phyloP scores from a whole-genome alignment of 176 grass and related monocot species.

The Bromus sterilis region DNA sequence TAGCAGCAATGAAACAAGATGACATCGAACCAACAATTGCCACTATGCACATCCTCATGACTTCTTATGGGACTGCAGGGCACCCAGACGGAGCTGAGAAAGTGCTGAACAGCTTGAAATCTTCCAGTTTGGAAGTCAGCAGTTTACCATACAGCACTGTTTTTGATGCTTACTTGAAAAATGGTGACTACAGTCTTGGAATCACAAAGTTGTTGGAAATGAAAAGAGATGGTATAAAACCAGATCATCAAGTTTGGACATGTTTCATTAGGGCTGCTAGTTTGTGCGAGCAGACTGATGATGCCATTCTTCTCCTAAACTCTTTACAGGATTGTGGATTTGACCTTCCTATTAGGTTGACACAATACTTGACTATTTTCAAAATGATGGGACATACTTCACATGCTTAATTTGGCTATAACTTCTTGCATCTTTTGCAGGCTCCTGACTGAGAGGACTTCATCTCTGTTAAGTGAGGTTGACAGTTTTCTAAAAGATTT shows the following conservation, averaged over 20 bases:
- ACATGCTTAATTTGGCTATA: neutral
- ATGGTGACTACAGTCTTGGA: conserved; percentile 65
- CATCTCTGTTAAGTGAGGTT: conserved; percentile 42
- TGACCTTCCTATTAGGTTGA: conserved; percentile 83
- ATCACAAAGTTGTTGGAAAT: conserved; percentile 67
- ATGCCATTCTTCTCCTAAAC: conserved; percentile 65
- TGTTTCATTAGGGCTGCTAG: conserved; percentile 90
- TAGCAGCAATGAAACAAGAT: conserved; percentile 76
- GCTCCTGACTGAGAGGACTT: conserved; percentile 56
- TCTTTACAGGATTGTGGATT: conserved; percentile 71
- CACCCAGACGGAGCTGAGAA: conserved; percentile 76
- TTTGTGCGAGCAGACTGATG: conserved; percentile 69
- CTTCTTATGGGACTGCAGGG: conserved; percentile 71
- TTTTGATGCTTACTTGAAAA: conserved; percentile 85
- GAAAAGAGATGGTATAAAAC: conserved; percentile 71
- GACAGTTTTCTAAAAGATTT: conserved; percentile 55
- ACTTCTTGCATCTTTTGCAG: conserved; percentile 43
- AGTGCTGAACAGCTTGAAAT: conserved; percentile 77
- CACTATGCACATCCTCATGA: conserved; percentile 94
- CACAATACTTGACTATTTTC: neutral
- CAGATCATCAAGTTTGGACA: conserved; percentile 94
- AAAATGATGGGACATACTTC: conserved; percentile 8
- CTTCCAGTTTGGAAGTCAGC: conserved; percentile 50
- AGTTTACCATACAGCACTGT: conserved; percentile 87
- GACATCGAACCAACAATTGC: conserved; percentile 72